Conservation (phyloP, 306 rosid genomes). For the Lathyrus oleraceus region DNA sequence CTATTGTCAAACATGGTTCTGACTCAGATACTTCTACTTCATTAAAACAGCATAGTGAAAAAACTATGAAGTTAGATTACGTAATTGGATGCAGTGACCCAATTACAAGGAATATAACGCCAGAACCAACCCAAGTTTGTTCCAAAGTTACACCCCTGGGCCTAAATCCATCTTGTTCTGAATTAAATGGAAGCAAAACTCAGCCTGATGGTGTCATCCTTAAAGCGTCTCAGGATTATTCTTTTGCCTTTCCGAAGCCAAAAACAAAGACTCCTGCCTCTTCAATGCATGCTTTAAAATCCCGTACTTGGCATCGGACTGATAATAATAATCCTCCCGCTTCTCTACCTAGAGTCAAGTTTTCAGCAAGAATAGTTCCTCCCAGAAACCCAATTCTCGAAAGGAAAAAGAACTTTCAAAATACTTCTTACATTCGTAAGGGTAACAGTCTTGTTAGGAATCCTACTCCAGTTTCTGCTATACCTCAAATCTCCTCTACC, state of each 20-base stretch:
- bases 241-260: slow-evolving; percentile 39
- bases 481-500: slow-evolving; percentile 45
- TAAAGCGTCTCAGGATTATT: slow-evolving; percentile 31
- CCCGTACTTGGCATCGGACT: slow-evolving; percentile 76
- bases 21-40: slow-evolving; percentile 35
- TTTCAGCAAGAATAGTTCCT: slow-evolving; percentile 44
- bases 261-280: slow-evolving; percentile 45
- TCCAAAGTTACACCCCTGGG: slow-evolving; percentile 47
- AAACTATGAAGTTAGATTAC: slow-evolving; percentile 37
- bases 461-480: slow-evolving; percentile 55
- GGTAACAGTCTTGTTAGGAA: slow-evolving; percentile 84
- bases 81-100: slow-evolving; percentile 38
- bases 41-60: slow-evolving; percentile 34
- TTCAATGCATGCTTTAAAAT: slow-evolving; percentile 51
- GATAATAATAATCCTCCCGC: slow-evolving; percentile 41
- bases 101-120: slow-evolving; percentile 40
- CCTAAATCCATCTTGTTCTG: slow-evolving; percentile 33
- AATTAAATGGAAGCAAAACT: slow-evolving; percentile 46
- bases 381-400: slow-evolving; percentile 51
- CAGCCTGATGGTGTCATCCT: slow-evolving; percentile 43
- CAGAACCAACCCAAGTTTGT: slow-evolving; percentile 46
- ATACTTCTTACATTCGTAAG: slow-evolving; percentile 83
- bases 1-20: slow-evolving; percentile 47
- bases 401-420: slow-evolving; percentile 50
- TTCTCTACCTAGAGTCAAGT: slow-evolving; percentile 40